Evolutionary conservation across 805 yeast genomes (phyloP), one percentile per base, ranked within the genome.

Genomic region (Wickerhamomyces rabaulensis): DNA sequence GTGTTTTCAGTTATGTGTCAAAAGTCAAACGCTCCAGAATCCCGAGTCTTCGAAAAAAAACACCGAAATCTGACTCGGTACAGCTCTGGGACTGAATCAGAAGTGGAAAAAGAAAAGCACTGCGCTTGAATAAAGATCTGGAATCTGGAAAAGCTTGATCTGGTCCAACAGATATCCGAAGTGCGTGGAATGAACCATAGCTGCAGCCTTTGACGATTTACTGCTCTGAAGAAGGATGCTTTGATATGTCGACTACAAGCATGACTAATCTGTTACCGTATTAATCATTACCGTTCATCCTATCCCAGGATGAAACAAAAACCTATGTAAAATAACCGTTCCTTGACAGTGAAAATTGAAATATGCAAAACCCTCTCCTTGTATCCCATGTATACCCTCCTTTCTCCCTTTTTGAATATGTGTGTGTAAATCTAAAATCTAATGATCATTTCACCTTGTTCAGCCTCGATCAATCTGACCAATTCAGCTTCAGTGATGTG

Each of bases 381-480:
- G 31, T 27, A 27, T 27, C 31, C 31, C 31, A 13, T 27, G n/a
- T 27, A 27, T 27, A 27, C 8, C 31, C 7, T 10, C 3, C n/a
- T 13, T 7, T 13, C 31, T 4, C 27, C 27, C 3, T 27, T 27
- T 27, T 27, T 25, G 13, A 25, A 25, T 25, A 12, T 25, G 27
- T 9, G 27, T n/a, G n/a, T n/a, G n/a, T n/a, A 6, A 25, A 27
- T 27, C 23, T 33, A 50, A 21, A 27, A 50, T 43, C 49, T 43
- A 6, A 50, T 39, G 36, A 50, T 48, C 13, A 41, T 19, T 10
- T 20, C 19, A 6, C 53, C 53, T 33, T 40, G 9, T n/a, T 45
- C 31, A 3, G 21, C 27, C 21, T 50, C 53, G n/a, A 50, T 35
- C 12, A 22, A 23, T 21, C 43, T 41, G n/a, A 50, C 20, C 5